Evolutionary conservation across 176 grass and related monocot species (phyloP), one percentile per base, ranked within the genome.

Genomic region (Oryza nivara): DNA sequence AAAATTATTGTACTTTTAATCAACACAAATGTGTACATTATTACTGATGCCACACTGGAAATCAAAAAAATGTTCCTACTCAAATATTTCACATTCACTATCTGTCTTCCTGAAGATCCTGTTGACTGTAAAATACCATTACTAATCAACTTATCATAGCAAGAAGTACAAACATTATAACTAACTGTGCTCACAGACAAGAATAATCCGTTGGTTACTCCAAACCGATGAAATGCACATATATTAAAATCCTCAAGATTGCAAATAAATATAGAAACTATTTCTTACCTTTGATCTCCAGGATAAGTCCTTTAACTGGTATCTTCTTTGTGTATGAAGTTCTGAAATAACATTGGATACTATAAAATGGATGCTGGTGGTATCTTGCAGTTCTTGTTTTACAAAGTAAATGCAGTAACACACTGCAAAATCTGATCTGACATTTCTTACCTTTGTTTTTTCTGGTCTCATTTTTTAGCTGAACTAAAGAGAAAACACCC

Each of bases 401-500:
- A 3, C 60, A 14, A 75, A 84, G 64, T 28, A 66, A 41, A 56
- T 56, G 52, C 5, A 47, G 28, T 23, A 25, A 11, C 7, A 15
- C 6, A 9, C 4, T 36, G 1, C 17, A 26, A 41, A 51, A 23
- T 67, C 7, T 84, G 56, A 67, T 0, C 0, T 13, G 7, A 0
- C 4, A 73, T 40, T 40, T 4, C 56, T 78, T 68, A 86, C 83
- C 83, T 4, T 65, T 86, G 23, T 12, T 73, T 66, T 40, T 79
- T 3, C 45, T 60, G 56, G 79, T 73, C 35, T 67, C 13, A 68
- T 86, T 67, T 3, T 78, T 82, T 8, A 58, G 73, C 7, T 20
- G 46, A 47, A n/a, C 25, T 35, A 73, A 90, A 60, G 78, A 89
- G 83, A 90, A 79, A 83, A 8, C 15, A 12, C 11, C 74, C 22